Base-by-base conservation (phyloP, 768 basidiomycete species). In the Mycena crocata region DNA sequence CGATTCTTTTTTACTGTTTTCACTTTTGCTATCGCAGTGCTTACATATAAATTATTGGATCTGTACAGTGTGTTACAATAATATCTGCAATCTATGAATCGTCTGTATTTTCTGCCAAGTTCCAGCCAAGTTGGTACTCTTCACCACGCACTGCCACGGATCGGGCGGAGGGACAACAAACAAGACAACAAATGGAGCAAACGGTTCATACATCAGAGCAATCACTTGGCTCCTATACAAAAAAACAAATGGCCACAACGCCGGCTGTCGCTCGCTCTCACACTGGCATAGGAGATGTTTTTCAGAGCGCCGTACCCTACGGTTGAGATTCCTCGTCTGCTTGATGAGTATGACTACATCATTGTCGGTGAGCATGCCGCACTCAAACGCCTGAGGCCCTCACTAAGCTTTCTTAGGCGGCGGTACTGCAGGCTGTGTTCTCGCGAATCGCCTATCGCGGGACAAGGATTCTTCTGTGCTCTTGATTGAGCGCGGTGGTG, bases 21-120 rank as follows among this genome's bases (percentile, higher is more conserved):
- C 57, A 32, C 34, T 48, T n/a, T 14, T 52, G 63, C 40, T 64
- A 44, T 64, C 37, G 9, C 19, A 28, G 62, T 64, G 50, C 28
- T 10, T 5, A 34, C 39, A 54, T 55, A 26, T n/a, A n/a, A n/a
- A 55, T 55, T 24, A 52, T 30, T 44, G 30, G n/a, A 49, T 55
- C 24, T 63, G 54, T 64, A 57, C 55, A 64, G 6, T 24, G 8
- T 32, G 46, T n/a, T 50, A 64, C 55, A 37, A 40, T 57, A 64
- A 64, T 64, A n/a, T n/a, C n/a, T n/a, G 48, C 24, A 64, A 49
- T 55, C 42, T 62, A 45, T 15, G 23, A 17, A 26, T n/a, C n/a
- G n/a, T 48, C 54, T 46, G 49, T 50, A 46, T 46, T 21, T 26
- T n/a, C n/a, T n/a, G n/a, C n/a, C n/a, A n/a, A n/a, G n/a, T n/a